Conservation (phyloP, 1,284 basidiomycete genomes). For the Wolfiporia cocos region DNA sequence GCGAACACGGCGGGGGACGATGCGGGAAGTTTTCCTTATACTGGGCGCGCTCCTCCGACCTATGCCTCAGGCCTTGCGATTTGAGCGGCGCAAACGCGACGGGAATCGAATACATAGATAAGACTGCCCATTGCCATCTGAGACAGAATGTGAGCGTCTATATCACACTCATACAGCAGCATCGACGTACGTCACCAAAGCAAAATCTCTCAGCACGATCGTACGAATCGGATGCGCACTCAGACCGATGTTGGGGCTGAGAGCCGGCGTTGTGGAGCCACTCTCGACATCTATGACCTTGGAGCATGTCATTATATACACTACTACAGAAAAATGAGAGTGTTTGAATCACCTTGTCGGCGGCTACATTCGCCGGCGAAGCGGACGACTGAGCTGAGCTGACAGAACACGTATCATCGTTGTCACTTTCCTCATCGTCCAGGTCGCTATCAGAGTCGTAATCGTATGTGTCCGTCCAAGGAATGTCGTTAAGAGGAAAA, state of each 20-base stretch:
- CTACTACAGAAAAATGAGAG: neutral
- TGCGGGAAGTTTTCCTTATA: conserved; percentile 1
- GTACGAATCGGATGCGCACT: neutral
- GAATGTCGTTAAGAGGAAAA: conserved; percentile 3
- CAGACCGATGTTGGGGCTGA: neutral
- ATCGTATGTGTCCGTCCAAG: conserved; percentile 9
- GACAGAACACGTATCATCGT: too few species aligned
- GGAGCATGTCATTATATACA: neutral
- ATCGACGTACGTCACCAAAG: conserved; percentile 15
- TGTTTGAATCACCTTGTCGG: neutral
- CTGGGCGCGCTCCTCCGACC: neutral
- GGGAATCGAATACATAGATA: conserved; percentile 16
- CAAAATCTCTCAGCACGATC: conserved; percentile 15
- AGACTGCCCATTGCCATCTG: conserved; percentile 18
- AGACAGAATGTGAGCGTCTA: neutral
- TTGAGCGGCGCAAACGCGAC: conserved; percentile 17
- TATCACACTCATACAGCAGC: neutral
- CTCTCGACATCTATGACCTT: neutral
- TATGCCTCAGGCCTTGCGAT: conserved; percentile 6
- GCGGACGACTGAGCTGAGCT: conserved; percentile 1
- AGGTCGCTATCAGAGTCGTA: conserved; percentile 22
- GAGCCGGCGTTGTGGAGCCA: neutral
- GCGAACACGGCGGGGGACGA: conserved; percentile 12
- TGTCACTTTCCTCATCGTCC: conserved; percentile 13
- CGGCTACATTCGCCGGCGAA: too few species aligned